A percentile compares a stretch with the other conserved stretches of the same genome.
phyloP scores from a whole-genome alignment of 768 basidiomycete species.

The Rhizopogon rudus region DNA sequence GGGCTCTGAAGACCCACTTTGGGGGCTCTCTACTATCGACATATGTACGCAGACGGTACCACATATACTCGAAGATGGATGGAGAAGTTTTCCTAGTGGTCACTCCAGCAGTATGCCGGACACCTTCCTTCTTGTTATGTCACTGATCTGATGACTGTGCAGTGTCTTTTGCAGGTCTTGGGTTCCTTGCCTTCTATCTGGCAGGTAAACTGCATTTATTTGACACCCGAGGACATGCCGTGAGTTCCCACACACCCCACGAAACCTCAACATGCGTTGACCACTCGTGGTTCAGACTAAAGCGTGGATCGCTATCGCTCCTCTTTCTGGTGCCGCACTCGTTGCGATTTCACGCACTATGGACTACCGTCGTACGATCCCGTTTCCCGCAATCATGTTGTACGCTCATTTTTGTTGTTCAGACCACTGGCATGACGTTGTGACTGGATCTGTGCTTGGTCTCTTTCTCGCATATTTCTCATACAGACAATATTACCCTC shows the following conservation, averaged over 20 bases:
- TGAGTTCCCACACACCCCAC: slow-evolving; percentile 26
- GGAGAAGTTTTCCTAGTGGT: slow-evolving; percentile 88
- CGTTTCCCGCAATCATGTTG: neutral
- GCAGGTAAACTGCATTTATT: slow-evolving; percentile 90
- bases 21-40: slow-evolving; percentile 61
- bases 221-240: slow-evolving; percentile 69
- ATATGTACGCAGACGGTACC: slow-evolving; percentile 74
- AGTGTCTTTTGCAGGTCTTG: slow-evolving; percentile 92
- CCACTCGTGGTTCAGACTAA: slow-evolving; percentile 40
- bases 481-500: slow-evolving; percentile 81
- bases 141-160: slow-evolving; percentile 1
- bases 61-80: slow-evolving; percentile 67
- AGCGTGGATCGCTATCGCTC: slow-evolving; percentile 77
- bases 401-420: slow-evolving; percentile 1
- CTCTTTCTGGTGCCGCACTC: slow-evolving; percentile 67
- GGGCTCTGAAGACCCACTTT: slow-evolving; percentile 62
- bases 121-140: neutral
- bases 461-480: slow-evolving; percentile 64
- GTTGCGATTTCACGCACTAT: slow-evolving; percentile 86
- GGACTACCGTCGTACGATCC: slow-evolving; percentile 77
- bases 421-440: slow-evolving; percentile 93
- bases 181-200: slow-evolving; percentile 83
- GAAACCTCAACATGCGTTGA: neutral
- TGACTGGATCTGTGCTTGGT: slow-evolving; percentile 75
- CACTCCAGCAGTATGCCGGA: slow-evolving; percentile 72